These are phyloP conservation scores for Papiliotrema nemorosa DNA, from an alignment of 1,284 basidiomycete species.

Conservation along the genomic window DNA sequence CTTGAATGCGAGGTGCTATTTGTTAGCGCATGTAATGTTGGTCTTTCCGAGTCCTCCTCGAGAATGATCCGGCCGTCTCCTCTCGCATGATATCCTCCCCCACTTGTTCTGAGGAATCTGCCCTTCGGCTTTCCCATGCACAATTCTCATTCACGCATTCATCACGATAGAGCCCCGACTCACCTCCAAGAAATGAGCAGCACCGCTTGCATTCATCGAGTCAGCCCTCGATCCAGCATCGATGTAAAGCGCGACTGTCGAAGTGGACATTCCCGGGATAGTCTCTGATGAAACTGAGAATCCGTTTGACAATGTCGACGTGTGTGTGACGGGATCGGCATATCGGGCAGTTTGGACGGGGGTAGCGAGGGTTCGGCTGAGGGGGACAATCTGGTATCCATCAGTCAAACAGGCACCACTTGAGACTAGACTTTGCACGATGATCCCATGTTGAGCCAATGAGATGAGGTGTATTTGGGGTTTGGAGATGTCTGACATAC, in stretches of 20 bases:
- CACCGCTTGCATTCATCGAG: slow-evolving; percentile 88
- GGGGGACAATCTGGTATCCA: slow-evolving; percentile 2
- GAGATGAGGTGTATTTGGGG: slow-evolving; percentile 4
- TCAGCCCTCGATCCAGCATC: slow-evolving; percentile 97
- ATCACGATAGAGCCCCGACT: slow-evolving; percentile 20
- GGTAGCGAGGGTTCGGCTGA: slow-evolving; percentile 44
- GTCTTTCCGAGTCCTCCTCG: slow-evolving; percentile 3
- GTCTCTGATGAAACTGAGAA: slow-evolving; percentile 89
- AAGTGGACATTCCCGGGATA: slow-evolving; percentile 91
- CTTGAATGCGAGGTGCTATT: slow-evolving; percentile 56
- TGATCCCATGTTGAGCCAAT: slow-evolving; percentile 9
- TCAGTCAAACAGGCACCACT: too few species aligned
- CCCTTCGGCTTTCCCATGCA: too few species aligned
- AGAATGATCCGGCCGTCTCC: not conserved
- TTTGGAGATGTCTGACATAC: slow-evolving; percentile 15
- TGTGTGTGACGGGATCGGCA: slow-evolving; percentile 72
- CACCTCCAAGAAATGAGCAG: slow-evolving; percentile 96
- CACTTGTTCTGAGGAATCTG: too few species aligned
- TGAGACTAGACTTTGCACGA: not conserved
- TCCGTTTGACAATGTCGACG: slow-evolving; percentile 85
- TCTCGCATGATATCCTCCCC: too few species aligned
- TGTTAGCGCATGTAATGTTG: slow-evolving; percentile 5
- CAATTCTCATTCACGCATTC: too few species aligned
- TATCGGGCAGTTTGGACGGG: slow-evolving; percentile 60
- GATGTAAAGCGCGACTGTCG: slow-evolving; percentile 98